Evolutionary conservation across 2,329 filamentous ascomycete species (phyloP), one percentile per base, ranked within the genome.

Genomic region (Hypoxylon sp.): DNA sequence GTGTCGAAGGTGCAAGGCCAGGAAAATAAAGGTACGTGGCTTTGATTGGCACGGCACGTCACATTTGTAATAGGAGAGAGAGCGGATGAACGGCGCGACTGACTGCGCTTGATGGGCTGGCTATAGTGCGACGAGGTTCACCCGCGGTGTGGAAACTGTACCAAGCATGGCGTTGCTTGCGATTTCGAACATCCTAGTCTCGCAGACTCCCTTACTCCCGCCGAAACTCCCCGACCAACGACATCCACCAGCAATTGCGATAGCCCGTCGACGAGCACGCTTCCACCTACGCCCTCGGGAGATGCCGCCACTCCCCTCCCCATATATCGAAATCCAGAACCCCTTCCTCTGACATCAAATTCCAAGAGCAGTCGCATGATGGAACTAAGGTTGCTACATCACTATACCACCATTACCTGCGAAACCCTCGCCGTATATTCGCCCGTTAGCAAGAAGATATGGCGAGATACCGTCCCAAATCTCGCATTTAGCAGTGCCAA

Each of bases 101-200:
- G 12, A 53, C 37, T 15, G 49, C 37, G 34, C 21, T 8, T 32
- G 11, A 30, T 19, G 12, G 17, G 17, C 15, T 20, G n/a, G n/a
- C n/a, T 46, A 15, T 48, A 84, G 81, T 88, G 84, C 70, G 84
- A 88, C 64, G 84, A 88, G 68, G 72, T 83, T 7, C 84, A 87
- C 63, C 84, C 84, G 6, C 72, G 78, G 51, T 88, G 84, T 65
- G 81, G 83, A 54, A 87, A 87, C 69, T 88, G 84, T 71, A 71
- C 78, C 47, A 88, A 87, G 63, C 84, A 88, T 69, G 84, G 83
- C 61, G 84, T 87, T 26, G 67, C 74, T 23, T 88, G 84, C 70
- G 84, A 88, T 67, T 88, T 87, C 63, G 81, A 84, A 60, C 75
- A 76, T 55, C 76, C 78, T 6, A 69, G 75, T 25, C 68, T 78